phyloP scores from a whole-genome alignment of 148 eudicot genomes.

The Bassia scoparia region DNA sequence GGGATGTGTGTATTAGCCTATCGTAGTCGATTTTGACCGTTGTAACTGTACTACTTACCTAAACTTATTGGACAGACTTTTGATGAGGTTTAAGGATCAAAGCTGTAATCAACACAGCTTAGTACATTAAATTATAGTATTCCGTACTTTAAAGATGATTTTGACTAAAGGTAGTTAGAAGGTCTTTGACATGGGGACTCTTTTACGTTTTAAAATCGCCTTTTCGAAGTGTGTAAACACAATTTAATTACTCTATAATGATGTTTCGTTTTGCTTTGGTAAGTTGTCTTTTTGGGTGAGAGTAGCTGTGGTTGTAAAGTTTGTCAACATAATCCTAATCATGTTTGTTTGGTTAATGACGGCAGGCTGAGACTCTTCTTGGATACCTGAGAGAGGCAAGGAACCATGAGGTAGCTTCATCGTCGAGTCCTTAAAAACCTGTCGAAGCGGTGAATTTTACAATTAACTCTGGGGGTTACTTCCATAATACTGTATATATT shows the following conservation, averaged over 20 bases:
- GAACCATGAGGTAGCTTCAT: slow-evolving; percentile 53
- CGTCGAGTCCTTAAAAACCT: slow-evolving; percentile 51
- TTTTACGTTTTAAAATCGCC: not conserved
- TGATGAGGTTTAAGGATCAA: not conserved
- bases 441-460: slow-evolving; percentile 17
- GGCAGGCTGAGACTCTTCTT: slow-evolving; percentile 87
- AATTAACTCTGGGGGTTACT: slow-evolving; percentile 8
- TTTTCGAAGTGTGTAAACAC: not conserved
- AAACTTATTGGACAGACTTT: not conserved
- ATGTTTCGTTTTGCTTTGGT: not conserved
- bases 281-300: not conserved
- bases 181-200: not conserved
- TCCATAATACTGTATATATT: slow-evolving; percentile 44
- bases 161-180: not conserved
- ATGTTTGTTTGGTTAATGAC: slow-evolving; percentile 21
- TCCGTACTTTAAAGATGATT: not conserved
- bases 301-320: not conserved
- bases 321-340: not conserved
- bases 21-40: not conserved
- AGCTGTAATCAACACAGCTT: not conserved
- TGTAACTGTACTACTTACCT: not conserved
- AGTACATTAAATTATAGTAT: not conserved
- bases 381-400: slow-evolving; percentile 81
- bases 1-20: not conserved
- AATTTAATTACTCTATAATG: not conserved